Conservation (phyloP, 345 rosid species). For the Leavenworthia alabamica region DNA sequence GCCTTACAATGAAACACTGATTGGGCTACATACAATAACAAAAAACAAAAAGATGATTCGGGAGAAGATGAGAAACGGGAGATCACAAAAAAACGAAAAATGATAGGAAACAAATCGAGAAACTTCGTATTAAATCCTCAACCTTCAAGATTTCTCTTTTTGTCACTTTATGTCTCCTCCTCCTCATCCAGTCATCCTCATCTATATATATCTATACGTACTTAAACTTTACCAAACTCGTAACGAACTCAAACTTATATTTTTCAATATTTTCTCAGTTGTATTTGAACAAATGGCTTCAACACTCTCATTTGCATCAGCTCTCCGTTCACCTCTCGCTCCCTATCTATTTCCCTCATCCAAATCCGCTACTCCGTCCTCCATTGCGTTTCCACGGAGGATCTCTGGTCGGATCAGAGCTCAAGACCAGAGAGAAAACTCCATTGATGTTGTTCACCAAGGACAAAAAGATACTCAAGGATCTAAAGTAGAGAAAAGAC, state of each 20-base stretch:
- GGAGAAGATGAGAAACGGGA: slow-evolving; percentile 15
- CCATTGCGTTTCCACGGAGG: slow-evolving; percentile 28
- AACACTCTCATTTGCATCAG: slow-evolving; percentile 27
- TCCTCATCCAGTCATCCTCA: background rate
- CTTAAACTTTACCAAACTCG: background rate
- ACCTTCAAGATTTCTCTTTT: slow-evolving; percentile 15
- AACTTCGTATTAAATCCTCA: slow-evolving; percentile 28
- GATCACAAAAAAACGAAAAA: background rate
- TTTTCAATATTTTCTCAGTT: background rate
- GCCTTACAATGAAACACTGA: background rate
- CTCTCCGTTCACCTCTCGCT: slow-evolving; percentile 21
- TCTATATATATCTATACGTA: background rate
- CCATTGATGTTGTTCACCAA: slow-evolving; percentile 47
- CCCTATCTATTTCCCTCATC: background rate
- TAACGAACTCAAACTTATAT: background rate
- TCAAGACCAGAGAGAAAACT: slow-evolving; percentile 36
- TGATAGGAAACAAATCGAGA: slow-evolving; percentile 11
- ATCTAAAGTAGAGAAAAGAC: slow-evolving; percentile 40
- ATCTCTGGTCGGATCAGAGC: slow-evolving; percentile 31
- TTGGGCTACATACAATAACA: background rate
- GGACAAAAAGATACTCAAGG: slow-evolving; percentile 34
- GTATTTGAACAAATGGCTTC: slow-evolving; percentile 34
- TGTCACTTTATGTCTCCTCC: slow-evolving; percentile 3
- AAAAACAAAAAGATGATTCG: background rate
- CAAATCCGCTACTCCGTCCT: slow-evolving; percentile 19